Conservation (phyloP, 2,329 filamentous ascomycete species). For the Cercospora citrullina region DNA sequence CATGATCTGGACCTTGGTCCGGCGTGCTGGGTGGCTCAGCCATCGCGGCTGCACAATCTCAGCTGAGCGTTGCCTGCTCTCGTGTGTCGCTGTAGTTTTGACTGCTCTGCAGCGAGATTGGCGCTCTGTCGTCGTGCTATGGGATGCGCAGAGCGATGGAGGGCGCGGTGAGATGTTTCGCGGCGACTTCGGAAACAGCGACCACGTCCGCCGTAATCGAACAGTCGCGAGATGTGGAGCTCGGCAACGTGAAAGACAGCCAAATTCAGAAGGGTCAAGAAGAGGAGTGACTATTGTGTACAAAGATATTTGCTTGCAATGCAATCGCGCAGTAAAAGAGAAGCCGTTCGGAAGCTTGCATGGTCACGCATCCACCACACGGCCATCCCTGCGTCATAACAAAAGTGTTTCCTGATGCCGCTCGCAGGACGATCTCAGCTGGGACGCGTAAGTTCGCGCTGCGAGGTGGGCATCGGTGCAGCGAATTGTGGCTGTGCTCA, state of each 20-base stretch:
- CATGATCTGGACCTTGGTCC: conserved; percentile 42
- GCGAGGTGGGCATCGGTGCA: background rate
- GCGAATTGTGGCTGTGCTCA: conserved; percentile 18
- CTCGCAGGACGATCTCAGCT: conserved; percentile 15
- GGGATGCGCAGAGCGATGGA: background rate
- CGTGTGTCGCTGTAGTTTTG: background rate
- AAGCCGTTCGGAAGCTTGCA: conserved; percentile 18
- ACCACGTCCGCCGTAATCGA: background rate
- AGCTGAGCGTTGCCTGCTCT: conserved; percentile 9
- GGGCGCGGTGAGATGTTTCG: background rate
- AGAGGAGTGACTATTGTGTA: background rate
- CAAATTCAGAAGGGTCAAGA: background rate
- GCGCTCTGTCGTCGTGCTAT: background rate
- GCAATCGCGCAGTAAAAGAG: conserved; percentile 3
- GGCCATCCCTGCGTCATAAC: conserved; percentile 13
- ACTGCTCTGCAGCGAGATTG: background rate
- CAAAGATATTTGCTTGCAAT: background rate
- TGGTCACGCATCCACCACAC: conserved; percentile 8
- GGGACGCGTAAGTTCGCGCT: conserved; percentile 10
- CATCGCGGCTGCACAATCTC: conserved; percentile 26
- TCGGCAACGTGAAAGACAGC: background rate
- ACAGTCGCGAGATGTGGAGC: background rate
- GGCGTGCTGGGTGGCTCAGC: conserved; percentile 37
- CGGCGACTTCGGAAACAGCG: background rate
- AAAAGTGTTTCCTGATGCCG: conserved; percentile 4